These are phyloP conservation scores for Penicillium crustosum DNA, from an alignment of 2,329 filamentous ascomycete genomes.

Conservation along the genomic window DNA sequence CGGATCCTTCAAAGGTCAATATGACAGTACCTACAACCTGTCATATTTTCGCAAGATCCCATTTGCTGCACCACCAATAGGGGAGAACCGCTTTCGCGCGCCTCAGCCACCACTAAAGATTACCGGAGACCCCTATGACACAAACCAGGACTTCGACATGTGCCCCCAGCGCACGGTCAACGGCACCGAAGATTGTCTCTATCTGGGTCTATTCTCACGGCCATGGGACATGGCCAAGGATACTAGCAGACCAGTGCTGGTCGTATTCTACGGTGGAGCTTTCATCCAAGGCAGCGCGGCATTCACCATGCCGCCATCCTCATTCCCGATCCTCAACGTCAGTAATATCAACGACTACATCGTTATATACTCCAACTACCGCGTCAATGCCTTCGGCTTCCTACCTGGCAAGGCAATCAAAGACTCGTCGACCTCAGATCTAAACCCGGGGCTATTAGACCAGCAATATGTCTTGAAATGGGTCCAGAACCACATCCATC, in stretches of 20 bases:
- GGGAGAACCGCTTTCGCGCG: constrained; percentile 59
- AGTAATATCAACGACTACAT: constrained; percentile 53
- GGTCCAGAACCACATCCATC: constrained; percentile 53
- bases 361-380: constrained; percentile 56
- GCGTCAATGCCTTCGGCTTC: constrained; percentile 59
- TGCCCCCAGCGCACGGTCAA: constrained; percentile 60
- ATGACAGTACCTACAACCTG: constrained; percentile 55
- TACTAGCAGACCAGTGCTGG: constrained; percentile 56
- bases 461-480: constrained; percentile 55
- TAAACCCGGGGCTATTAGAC: constrained; percentile 55
- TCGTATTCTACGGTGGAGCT: constrained; percentile 62
- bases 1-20: constrained; percentile 55
- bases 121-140: constrained; percentile 52
- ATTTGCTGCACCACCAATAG: constrained; percentile 59
- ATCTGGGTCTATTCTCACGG: constrained; percentile 60
- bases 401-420: constrained; percentile 52
- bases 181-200: constrained; percentile 61
- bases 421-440: constrained; percentile 45
- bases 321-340: constrained; percentile 60
- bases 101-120: constrained; percentile 57
- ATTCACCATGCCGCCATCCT: constrained; percentile 56
- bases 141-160: constrained; percentile 56
- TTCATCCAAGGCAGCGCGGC: constrained; percentile 60
- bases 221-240: constrained; percentile 49
- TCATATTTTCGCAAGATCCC: constrained; percentile 62